Conservation (phyloP, 495 filamentous ascomycete genomes). For the Thermothielavioides terrestris region DNA sequence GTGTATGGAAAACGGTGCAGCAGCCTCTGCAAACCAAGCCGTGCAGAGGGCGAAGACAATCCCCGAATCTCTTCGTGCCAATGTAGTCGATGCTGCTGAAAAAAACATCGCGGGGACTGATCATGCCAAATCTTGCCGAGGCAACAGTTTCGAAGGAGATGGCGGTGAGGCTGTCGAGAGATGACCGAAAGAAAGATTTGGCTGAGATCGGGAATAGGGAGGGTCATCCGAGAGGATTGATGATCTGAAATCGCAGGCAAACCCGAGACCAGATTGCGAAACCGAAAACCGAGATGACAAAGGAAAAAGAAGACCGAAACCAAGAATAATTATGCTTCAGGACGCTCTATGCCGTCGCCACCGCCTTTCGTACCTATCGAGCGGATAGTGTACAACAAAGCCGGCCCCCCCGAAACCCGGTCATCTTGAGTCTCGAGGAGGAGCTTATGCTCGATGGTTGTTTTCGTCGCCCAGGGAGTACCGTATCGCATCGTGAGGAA, state of each 20-base stretch:
- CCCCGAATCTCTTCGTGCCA: background rate
- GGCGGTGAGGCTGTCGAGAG: background rate
- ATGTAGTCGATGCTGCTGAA: background rate
- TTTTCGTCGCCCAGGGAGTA: constrained; percentile 12
- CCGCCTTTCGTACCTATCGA: constrained; percentile 17
- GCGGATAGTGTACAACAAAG: constrained; percentile 34
- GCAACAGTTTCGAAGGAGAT: background rate
- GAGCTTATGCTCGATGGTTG: constrained; percentile 20
- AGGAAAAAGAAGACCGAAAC: constrained; percentile 3
- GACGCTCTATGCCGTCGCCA: constrained; percentile 19
- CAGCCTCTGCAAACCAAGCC: background rate
- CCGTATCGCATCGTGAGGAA: constrained; percentile 17
- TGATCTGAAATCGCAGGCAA: background rate
- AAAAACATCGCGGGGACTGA: no score
- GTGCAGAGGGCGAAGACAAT: background rate
- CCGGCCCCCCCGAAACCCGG: constrained; percentile 9
- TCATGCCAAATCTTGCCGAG: background rate
- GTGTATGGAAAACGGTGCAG: background rate
- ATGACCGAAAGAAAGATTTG: background rate
- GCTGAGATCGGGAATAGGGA: background rate
- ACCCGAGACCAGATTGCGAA: background rate
- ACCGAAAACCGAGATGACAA: background rate
- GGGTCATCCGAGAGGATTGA: background rate
- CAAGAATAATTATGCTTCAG: background rate
- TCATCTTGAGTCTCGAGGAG: constrained; percentile 8